Evolutionary conservation across 78 protist species (phyloP), one percentile per base, ranked within the genome.

Genomic region (Monosiga brevicollis): DNA sequence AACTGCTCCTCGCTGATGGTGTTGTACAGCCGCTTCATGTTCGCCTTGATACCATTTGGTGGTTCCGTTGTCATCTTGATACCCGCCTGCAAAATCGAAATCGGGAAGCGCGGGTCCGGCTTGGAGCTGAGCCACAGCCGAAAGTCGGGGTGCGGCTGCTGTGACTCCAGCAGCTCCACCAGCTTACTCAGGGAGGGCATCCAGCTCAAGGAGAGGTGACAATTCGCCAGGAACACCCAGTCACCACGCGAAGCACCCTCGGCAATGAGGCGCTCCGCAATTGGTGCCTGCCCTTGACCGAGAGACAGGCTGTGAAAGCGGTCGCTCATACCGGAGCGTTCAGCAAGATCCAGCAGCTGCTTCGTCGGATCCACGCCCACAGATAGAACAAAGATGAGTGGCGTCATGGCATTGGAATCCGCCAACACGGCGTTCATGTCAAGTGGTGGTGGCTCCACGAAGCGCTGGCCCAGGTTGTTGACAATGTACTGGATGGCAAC

Each of bases 51-150:
- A 3, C 97, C 98, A 42, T 73, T 55, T 0, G 98, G 98, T 0
- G 98, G 98, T 80, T 96, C 97, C 34, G 93, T 92, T 77, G 97
- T 93, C 82, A 96, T 86, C 88, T 96, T 96, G 87, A 93, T 42
- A 34, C 90, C 87, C 9, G 78, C 0, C 82, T 96, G 97, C 70
- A 96, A 81, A 38, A 96, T 87, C 24, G 94, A 54, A 54, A 96
- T 91, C 32, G 98, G 98, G 92, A 96, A 96, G 36, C 40, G 20
- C 24, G 90, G 89, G n/a, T 78, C 24, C n/a, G 98, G 98, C 49
- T 71, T 39, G 82, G 93, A 86, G 49, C 90, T 85, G 39, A 93
- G 92, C 96, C 95, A 95, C 79, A 95, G 90, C 37, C 95, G 84
- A 82, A 95, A 96, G 79, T 81, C 75, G 32, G 83, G 73, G 76